Conservation (phyloP, 768 basidiomycete species). For the Grammothele lineata region DNA sequence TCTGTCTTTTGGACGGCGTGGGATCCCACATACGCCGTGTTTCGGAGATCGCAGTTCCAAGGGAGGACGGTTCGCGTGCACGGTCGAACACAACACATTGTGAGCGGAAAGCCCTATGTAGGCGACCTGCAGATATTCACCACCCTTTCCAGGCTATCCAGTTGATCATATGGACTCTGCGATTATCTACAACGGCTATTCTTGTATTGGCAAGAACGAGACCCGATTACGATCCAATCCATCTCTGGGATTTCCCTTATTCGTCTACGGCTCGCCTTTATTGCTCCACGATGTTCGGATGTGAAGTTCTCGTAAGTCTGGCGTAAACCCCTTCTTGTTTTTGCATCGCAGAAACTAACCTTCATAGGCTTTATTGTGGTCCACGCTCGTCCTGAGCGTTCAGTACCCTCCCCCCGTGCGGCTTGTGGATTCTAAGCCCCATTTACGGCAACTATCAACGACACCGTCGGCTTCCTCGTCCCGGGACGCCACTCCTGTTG, state of each 20-base stretch:
- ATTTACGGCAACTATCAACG: constrained; percentile 22
- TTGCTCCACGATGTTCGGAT: constrained; percentile 38
- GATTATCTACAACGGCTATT: constrained; percentile 47
- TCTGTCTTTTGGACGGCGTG: constrained; percentile 80
- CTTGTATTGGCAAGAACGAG: constrained; percentile 39
- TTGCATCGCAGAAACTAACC: background rate
- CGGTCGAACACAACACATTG: constrained; percentile 62
- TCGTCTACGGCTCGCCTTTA: constrained; percentile 40
- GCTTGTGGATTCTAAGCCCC: constrained; percentile 55
- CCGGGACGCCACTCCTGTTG: constrained; percentile 38
- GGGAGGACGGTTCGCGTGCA: constrained; percentile 66
- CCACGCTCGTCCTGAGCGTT: constrained; percentile 52
- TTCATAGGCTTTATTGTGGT: constrained; percentile 27
- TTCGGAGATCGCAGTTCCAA: constrained; percentile 58
- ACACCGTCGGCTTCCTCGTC: constrained; percentile 24
- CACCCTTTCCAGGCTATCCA: constrained; percentile 50
- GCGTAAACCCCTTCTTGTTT: background rate
- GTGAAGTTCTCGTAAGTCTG: constrained; percentile 56
- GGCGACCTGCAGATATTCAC: background rate
- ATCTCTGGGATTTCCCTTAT: constrained; percentile 31
- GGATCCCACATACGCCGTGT: constrained; percentile 76
- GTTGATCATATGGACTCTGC: constrained; percentile 51
- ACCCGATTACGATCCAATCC: constrained; percentile 36
- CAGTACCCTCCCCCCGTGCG: constrained; percentile 70
- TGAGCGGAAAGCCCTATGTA: constrained; percentile 27